Percentiles rank a stretch among this genome's conserved stretches.
These are phyloP conservation scores for Penicillium waksmanii DNA, from an alignment of 495 filamentous ascomycete species.

Conservation along the genomic window DNA sequence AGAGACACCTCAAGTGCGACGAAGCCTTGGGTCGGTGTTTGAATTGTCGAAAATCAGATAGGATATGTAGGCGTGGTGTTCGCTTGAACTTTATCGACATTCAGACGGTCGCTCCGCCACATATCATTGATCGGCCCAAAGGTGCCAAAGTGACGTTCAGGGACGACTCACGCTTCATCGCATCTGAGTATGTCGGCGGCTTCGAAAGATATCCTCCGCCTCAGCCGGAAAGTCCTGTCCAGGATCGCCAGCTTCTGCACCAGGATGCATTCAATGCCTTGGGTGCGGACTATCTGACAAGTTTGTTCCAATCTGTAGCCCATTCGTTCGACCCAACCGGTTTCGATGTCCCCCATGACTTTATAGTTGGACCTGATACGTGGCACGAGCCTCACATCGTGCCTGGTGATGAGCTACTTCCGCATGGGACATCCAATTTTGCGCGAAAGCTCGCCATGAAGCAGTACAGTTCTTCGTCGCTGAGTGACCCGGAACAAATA, in stretches of 20 bases:
- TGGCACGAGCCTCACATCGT: constrained; percentile 32
- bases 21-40: constrained; percentile 77
- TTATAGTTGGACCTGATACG: constrained; percentile 23
- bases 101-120: constrained; percentile 69
- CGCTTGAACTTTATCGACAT: constrained; percentile 93
- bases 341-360: constrained; percentile 27
- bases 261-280: constrained; percentile 42
- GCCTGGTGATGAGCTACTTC: constrained; percentile 33
- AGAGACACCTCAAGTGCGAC: constrained; percentile 81
- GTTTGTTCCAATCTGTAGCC: constrained; percentile 31
- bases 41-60: constrained; percentile 88
- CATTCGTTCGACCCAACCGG: constrained; percentile 30
- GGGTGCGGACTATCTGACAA: constrained; percentile 32
- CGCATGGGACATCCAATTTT: constrained; percentile 32
- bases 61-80: constrained; percentile 83
- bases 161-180: constrained; percentile 90
- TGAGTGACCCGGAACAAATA: constrained; percentile 75
- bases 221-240: constrained; percentile 38
- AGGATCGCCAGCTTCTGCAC: constrained; percentile 36
- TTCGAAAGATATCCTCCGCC: constrained; percentile 70
- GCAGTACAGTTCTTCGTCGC: constrained; percentile 51
- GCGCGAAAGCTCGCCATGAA: constrained; percentile 32
- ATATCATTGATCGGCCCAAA: constrained; percentile 58
- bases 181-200: constrained; percentile 88
- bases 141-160: constrained; percentile 78